A percentile compares a stretch with the other conserved stretches of the same genome.
Conservation (phyloP, 1,139 yeast species). For the Nakaseomyces uthaithaninus region DNA sequence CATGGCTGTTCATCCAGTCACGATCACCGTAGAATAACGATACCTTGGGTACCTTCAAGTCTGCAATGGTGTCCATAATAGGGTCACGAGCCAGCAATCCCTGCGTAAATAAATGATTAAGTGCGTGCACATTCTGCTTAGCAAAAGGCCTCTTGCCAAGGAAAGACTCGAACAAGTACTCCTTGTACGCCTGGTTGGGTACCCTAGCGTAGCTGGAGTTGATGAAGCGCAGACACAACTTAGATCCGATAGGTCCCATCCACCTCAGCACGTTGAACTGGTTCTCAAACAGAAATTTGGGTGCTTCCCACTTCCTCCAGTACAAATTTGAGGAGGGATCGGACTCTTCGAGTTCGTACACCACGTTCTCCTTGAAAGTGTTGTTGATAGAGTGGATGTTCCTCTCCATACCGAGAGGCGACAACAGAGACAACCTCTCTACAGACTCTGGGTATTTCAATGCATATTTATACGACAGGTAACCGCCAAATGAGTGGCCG, state of each 20-base stretch:
- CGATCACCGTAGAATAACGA: conserved; percentile 68
- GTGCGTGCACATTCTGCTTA: conserved; percentile 36
- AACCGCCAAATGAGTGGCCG: conserved; percentile 94
- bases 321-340: conserved; percentile 25
- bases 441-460: conserved; percentile 61
- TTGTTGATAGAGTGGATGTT: conserved; percentile 55
- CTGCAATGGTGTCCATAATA: conserved; percentile 51
- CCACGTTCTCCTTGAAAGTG: conserved; percentile 18
- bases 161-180: conserved; percentile 22
- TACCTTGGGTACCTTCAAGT: conserved; percentile 37
- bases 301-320: conserved; percentile 24
- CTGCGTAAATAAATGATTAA: conserved; percentile 42
- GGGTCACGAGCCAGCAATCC: conserved; percentile 64
- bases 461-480: conserved; percentile 71
- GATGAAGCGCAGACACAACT: conserved; percentile 44
- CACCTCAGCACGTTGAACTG: conserved; percentile 43
- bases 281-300: conserved; percentile 25
- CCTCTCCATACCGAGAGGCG: conserved; percentile 88
- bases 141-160: conserved; percentile 23
- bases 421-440: conserved; percentile 59
- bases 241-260: conserved; percentile 53
- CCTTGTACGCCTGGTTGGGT: conserved; percentile 20
- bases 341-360: conserved; percentile 14
- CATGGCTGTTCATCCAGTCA: conserved; percentile 80
- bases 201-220: conserved; percentile 54